A percentile compares a stretch with the other conserved stretches of the same genome.
Evolutionary conservation across 2,329 filamentous ascomycete species (phyloP).

Genomic region (Pseudogymnoascus sp.): DNA sequence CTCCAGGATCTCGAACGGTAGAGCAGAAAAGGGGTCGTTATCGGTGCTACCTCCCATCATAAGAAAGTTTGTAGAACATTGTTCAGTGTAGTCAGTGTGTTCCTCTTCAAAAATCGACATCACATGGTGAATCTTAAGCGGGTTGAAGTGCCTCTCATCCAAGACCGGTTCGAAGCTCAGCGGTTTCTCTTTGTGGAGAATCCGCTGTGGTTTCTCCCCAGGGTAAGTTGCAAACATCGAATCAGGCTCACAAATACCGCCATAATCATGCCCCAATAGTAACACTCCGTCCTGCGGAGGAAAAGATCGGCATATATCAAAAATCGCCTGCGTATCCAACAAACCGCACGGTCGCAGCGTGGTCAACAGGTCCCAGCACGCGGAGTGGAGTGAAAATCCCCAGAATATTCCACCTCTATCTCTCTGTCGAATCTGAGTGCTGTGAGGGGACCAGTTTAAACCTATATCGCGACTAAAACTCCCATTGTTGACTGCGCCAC

Average conservation of each 20-base stretch:
- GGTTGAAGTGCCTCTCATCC: not conserved
- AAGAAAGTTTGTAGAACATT: not conserved
- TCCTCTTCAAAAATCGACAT: not conserved
- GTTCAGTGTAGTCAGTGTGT: not conserved
- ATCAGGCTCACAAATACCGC: not conserved
- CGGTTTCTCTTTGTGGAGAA: not conserved
- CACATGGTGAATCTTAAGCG: not conserved
- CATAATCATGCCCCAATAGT: not conserved
- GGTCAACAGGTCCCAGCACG: not conserved
- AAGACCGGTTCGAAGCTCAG: not conserved
- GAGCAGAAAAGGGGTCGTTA: not conserved
- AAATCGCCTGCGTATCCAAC: not conserved
- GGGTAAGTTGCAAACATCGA: not conserved
- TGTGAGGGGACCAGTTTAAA: not conserved
- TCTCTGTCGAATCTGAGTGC: not conserved
- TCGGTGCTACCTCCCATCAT: not conserved
- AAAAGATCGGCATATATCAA: not conserved
- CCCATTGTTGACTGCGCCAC: not conserved
- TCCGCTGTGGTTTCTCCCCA: not conserved
- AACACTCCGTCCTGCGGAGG: not conserved
- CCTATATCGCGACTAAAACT: not conserved
- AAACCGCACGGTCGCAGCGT: not conserved
- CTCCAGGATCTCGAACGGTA: not conserved
- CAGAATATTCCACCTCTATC: not conserved
- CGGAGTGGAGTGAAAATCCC: not conserved